Evolutionary conservation across 352 stramenopile species (phyloP).

Genomic region (Lagenidium sp.): DNA sequence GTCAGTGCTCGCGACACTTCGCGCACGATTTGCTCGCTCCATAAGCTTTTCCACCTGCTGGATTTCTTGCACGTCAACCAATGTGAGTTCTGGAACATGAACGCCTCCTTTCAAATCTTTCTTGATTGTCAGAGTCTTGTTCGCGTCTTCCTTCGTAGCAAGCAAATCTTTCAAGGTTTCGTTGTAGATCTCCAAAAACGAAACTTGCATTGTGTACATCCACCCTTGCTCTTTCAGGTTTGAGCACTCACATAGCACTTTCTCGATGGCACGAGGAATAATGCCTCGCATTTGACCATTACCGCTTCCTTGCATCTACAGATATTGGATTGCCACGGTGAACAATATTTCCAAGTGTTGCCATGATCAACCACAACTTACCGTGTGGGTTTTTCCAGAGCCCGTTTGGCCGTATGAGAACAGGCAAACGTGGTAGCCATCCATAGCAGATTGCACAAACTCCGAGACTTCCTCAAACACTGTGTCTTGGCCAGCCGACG

Average conservation of each 20-base stretch:
- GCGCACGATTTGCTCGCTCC: slow-evolving; percentile 52
- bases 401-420: slow-evolving; percentile 95
- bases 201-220: slow-evolving; percentile 94
- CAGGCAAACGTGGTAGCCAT: slow-evolving; percentile 95
- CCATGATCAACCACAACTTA: slow-evolving; percentile 10
- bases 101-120: slow-evolving; percentile 60
- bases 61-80: slow-evolving; percentile 38
- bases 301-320: slow-evolving; percentile 96
- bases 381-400: slow-evolving; percentile 92
- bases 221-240: slow-evolving; percentile 76
- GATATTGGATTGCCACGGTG: background rate
- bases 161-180: slow-evolving; percentile 98
- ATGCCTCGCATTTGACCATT: slow-evolving; percentile 95
- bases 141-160: slow-evolving; percentile 33
- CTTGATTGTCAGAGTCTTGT: slow-evolving; percentile 61
- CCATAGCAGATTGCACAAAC: slow-evolving; percentile 96
- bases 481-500: slow-evolving; percentile 87
- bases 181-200: slow-evolving; percentile 99
- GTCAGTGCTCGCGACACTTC: slow-evolving; percentile 87
- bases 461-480: slow-evolving; percentile 97
- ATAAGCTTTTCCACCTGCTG: slow-evolving; percentile 71
- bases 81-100: slow-evolving; percentile 49
- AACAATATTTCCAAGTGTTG: slow-evolving; percentile 1
- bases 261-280: slow-evolving; percentile 95
- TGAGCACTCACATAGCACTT: slow-evolving; percentile 83